Evolutionary conservation across 805 yeast genomes (phyloP).

Genomic region (Starmerella vaccinii): DNA sequence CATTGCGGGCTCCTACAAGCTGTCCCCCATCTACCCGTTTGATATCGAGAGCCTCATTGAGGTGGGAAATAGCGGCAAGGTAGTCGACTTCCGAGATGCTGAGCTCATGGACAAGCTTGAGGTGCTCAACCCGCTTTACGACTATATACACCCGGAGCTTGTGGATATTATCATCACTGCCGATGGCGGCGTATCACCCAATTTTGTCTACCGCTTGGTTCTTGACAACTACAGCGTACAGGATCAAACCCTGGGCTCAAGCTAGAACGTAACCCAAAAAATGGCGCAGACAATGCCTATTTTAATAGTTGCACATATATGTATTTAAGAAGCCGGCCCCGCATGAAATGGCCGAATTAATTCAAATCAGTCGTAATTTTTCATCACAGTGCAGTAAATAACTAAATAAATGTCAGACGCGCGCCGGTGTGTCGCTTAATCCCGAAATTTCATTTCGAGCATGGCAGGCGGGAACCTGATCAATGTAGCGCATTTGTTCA

Average conservation of each 20-base stretch:
- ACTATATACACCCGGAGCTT: constrained; percentile 86
- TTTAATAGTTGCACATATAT: not conserved
- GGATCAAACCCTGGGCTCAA: constrained; percentile 36
- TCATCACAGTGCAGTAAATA: too few species aligned
- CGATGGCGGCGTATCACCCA: constrained; percentile 93
- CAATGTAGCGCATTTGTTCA: constrained; percentile 8
- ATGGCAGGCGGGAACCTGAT: not conserved
- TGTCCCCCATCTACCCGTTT: constrained; percentile 87
- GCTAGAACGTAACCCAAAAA: not conserved
- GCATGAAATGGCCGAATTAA: too few species aligned
- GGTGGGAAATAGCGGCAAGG: constrained; percentile 89
- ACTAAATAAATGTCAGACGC: too few species aligned
- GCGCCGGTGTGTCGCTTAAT: not conserved
- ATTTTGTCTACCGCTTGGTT: constrained; percentile 88
- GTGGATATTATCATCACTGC: constrained; percentile 91
- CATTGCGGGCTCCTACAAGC: constrained; percentile 85
- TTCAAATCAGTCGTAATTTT: too few species aligned
- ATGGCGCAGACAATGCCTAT: not conserved
- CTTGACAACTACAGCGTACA: constrained; percentile 85
- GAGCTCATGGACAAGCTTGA: constrained; percentile 61
- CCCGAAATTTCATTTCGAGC: constrained; percentile 3
- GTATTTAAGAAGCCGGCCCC: not conserved
- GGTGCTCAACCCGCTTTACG: constrained; percentile 79
- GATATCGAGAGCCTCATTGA: constrained; percentile 75
- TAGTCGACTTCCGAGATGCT: constrained; percentile 63